These are phyloP conservation scores for Ophiostoma montium DNA, from an alignment of 2,329 filamentous ascomycete genomes.

Conservation along the genomic window DNA sequence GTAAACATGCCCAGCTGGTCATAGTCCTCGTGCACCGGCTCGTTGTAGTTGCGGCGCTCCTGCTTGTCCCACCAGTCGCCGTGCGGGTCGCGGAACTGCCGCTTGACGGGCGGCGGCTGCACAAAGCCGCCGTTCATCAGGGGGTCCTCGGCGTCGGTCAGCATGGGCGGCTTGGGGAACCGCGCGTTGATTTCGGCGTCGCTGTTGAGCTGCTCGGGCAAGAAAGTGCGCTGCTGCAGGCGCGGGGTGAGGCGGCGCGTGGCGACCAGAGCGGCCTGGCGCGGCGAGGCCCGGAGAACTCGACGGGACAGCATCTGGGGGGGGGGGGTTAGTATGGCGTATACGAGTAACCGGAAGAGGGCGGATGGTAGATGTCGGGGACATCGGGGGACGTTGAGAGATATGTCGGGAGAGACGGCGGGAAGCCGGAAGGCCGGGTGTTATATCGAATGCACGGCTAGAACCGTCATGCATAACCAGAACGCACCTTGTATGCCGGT, in stretches of 20 bases:
- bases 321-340: neutral
- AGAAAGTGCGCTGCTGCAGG: constrained; percentile 42
- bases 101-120: constrained; percentile 68
- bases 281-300: constrained; percentile 31
- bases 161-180: constrained; percentile 31
- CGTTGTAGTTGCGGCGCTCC: constrained; percentile 91
- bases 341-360: neutral
- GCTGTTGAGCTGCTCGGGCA: constrained; percentile 35
- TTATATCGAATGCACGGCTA: neutral
- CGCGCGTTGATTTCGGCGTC: constrained; percentile 34
- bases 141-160: constrained; percentile 50
- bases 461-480: neutral
- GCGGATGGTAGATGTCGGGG: too few species aligned
- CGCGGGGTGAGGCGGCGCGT: constrained; percentile 30
- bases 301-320: constrained; percentile 47
- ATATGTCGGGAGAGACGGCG: neutral
- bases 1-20: constrained; percentile 85
- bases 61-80: constrained; percentile 96
- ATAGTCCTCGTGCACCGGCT: constrained; percentile 92
- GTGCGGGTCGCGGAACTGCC: constrained; percentile 84
- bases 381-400: neutral
- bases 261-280: constrained; percentile 30
- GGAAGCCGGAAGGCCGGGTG: neutral
- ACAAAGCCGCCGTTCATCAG: constrained; percentile 71
- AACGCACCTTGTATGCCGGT: constrained; percentile 7